phyloP scores from a whole-genome alignment of 1,284 basidiomycete genomes.

The Ceratobasidium sp. region DNA sequence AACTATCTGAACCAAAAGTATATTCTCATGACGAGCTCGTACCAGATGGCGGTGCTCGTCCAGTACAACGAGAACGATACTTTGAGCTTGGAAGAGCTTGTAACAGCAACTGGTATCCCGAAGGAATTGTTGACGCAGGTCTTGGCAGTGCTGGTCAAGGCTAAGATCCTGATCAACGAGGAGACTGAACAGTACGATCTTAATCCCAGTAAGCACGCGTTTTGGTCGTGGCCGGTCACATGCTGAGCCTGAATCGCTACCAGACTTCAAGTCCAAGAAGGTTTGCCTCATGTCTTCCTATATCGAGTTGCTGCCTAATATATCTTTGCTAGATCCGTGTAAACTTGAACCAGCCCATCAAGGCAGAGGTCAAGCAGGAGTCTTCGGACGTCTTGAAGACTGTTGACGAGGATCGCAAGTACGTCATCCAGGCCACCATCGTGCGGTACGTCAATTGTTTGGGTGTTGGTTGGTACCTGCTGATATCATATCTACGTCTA shows the following conservation, averaged over 20 bases:
- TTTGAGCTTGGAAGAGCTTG: slow-evolving; percentile 83
- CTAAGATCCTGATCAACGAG: slow-evolving; percentile 88
- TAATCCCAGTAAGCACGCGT: slow-evolving; percentile 79
- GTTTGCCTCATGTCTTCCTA: slow-evolving; percentile 45
- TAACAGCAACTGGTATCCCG: slow-evolving; percentile 84
- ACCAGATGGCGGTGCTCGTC: slow-evolving; percentile 93
- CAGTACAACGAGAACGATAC: slow-evolving; percentile 95
- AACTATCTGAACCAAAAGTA: slow-evolving; percentile 95
- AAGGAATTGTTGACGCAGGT: slow-evolving; percentile 90
- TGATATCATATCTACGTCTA: slow-evolving; percentile 53
- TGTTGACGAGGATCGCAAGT: slow-evolving; percentile 97
- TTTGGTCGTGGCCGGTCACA: not conserved
- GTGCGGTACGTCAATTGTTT: slow-evolving; percentile 78
- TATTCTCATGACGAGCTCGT: slow-evolving; percentile 94
- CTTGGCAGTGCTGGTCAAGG: slow-evolving; percentile 86
- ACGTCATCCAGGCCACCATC: slow-evolving; percentile 97
- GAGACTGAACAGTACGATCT: slow-evolving; percentile 91
- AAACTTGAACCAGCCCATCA: slow-evolving; percentile 93
- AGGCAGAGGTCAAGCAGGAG: slow-evolving; percentile 94
- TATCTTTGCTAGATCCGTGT: slow-evolving; percentile 74
- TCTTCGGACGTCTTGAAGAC: slow-evolving; percentile 91
- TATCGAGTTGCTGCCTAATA: slow-evolving; percentile 45
- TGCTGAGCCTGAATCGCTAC: slow-evolving; percentile 6
- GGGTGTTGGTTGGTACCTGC: not conserved
- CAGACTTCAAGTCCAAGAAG: slow-evolving; percentile 97